Conservation (phyloP, 768 basidiomycete genomes). For the Mycena pura region DNA sequence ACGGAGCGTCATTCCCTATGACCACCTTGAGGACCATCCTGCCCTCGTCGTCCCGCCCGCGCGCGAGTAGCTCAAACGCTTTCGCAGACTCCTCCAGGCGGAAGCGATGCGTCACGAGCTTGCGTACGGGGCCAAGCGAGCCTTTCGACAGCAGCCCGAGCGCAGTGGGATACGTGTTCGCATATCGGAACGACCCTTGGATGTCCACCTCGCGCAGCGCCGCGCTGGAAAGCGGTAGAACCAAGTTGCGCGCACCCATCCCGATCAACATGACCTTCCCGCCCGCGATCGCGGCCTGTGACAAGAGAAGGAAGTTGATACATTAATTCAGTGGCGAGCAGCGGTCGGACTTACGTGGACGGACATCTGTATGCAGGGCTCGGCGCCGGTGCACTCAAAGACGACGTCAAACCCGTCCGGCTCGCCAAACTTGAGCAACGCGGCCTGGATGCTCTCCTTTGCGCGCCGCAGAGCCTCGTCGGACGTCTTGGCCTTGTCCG, state of each 20-base stretch:
- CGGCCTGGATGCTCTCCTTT: constrained; percentile 59
- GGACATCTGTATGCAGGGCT: constrained; percentile 90
- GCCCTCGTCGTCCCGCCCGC: constrained; percentile 81
- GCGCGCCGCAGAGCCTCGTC: constrained; percentile 66
- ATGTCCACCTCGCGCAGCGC: constrained; percentile 92
- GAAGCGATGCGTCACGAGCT: constrained; percentile 83
- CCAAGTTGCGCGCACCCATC: constrained; percentile 88
- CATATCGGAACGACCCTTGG: constrained; percentile 89
- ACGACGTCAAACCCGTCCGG: constrained; percentile 90
- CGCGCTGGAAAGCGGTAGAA: constrained; percentile 83
- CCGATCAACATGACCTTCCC: constrained; percentile 94
- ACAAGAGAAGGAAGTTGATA: constrained; percentile 23
- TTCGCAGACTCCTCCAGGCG: constrained; percentile 64
- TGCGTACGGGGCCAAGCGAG: constrained; percentile 65
- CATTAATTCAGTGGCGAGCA: constrained; percentile 15
- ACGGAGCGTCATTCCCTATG: no score
- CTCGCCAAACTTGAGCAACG: constrained; percentile 61
- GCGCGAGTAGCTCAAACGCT: constrained; percentile 84
- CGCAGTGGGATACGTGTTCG: constrained; percentile 90
- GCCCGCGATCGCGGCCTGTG: constrained; percentile 79
- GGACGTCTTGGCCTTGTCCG: constrained; percentile 54
- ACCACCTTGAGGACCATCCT: constrained; percentile 90
- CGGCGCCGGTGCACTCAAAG: constrained; percentile 95
- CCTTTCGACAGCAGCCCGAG: constrained; percentile 76
- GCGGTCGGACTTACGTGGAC: constrained; percentile 70